Evolutionary conservation across 2,329 filamentous ascomycete species (phyloP).

Genomic region (Ilyonectria mors-panacis): DNA sequence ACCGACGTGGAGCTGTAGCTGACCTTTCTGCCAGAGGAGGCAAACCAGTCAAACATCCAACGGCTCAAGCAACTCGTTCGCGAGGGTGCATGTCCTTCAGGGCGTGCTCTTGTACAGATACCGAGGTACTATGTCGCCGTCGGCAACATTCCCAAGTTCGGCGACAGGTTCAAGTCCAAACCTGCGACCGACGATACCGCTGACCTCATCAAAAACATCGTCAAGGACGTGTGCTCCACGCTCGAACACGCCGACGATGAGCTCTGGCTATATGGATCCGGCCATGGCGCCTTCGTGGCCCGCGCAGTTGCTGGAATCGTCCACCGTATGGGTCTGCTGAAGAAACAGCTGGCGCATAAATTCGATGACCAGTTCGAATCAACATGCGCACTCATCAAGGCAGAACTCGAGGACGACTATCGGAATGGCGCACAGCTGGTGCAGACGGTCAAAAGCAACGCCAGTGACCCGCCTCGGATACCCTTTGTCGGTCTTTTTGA

Average conservation of each 20-base stretch:
- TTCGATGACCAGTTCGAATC: conserved; percentile 43
- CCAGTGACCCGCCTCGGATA: conserved; percentile 33
- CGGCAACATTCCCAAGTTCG: conserved; percentile 30
- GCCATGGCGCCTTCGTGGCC: conserved; percentile 41
- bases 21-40: conserved; percentile 29
- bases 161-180: conserved; percentile 33
- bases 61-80: conserved; percentile 37
- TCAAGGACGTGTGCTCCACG: conserved; percentile 34
- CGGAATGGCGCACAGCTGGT: conserved; percentile 31
- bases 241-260: conserved; percentile 41
- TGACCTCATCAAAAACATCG: conserved; percentile 39
- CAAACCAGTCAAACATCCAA: conserved; percentile 40
- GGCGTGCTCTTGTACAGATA: conserved; percentile 28
- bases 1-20: conserved; percentile 6
- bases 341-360: neutral
- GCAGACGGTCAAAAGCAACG: conserved; percentile 26
- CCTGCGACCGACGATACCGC: conserved; percentile 33
- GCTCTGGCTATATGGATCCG: conserved; percentile 45
- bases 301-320: conserved; percentile 44
- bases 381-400: conserved; percentile 39
- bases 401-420: conserved; percentile 41
- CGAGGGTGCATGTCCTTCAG: conserved; percentile 31
- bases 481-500: conserved; percentile 46
- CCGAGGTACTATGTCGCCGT: conserved; percentile 38
- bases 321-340: conserved; percentile 37